Conservation (phyloP, 257 asterid genomes). For the Lithospermum erythrorhizon region DNA sequence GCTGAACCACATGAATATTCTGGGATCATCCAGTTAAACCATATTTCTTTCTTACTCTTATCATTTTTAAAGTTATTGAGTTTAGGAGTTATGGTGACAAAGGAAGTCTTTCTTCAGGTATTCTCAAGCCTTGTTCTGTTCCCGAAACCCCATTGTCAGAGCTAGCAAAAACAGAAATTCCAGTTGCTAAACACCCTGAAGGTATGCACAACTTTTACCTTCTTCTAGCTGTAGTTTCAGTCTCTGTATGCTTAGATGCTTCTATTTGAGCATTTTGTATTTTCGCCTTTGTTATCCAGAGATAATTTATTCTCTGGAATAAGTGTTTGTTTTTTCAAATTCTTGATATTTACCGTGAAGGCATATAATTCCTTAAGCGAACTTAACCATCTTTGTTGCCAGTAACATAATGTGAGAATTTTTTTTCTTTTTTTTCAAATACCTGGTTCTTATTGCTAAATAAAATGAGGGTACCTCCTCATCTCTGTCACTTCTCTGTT, state of each 20-base stretch:
- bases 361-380: constrained; percentile 12
- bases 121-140: constrained; percentile 32
- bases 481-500: constrained; percentile 12
- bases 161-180: constrained; percentile 18
- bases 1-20: too few species aligned
- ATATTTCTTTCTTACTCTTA: too few species aligned
- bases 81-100: neutral
- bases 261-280: neutral
- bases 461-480: constrained; percentile 7
- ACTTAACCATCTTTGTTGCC: constrained; percentile 33
- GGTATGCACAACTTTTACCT: constrained; percentile 16
- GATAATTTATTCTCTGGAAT: neutral
- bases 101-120: constrained; percentile 15
- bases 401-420: constrained; percentile 56
- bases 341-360: neutral
- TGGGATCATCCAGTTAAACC: too few species aligned
- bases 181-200: constrained; percentile 20
- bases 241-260: constrained; percentile 20
- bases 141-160: constrained; percentile 63
- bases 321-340: neutral
- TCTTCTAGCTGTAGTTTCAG: constrained; percentile 19
- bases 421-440: too few species aligned
- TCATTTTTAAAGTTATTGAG: neutral
- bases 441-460: constrained; percentile 18
- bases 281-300: neutral